Evolutionary conservation across 192 early-diverging fungal species (phyloP).

Genomic region (Entophlyctis helioformis): DNA sequence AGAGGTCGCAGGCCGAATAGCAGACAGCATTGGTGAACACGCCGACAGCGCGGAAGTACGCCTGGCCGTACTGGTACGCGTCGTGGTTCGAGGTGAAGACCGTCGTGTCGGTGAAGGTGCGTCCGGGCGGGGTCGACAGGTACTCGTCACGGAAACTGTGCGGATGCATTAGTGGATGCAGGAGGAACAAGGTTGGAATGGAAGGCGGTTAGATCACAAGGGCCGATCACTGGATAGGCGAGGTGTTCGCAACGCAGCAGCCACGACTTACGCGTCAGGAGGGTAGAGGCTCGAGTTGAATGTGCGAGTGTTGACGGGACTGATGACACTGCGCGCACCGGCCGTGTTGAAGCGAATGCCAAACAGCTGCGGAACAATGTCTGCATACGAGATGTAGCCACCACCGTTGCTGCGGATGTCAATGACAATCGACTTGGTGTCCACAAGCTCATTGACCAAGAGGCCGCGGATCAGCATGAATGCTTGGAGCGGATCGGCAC

Average conservation of each 20-base stretch:
- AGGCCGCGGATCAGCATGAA: constrained; percentile 2
- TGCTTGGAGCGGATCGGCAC: background rate
- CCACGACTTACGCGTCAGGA: background rate
- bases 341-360: background rate
- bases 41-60: constrained; percentile 16
- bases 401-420: constrained; percentile 16
- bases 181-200: too few relatives aligned
- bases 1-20: constrained; percentile 14
- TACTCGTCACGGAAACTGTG: too few relatives aligned
- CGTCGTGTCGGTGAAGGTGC: constrained; percentile 6
- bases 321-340: constrained; percentile 1
- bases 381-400: constrained; percentile 5
- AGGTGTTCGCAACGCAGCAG: too few relatives aligned
- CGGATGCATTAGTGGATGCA: too few relatives aligned
- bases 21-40: constrained; percentile 8
- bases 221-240: too few relatives aligned
- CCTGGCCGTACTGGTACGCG: constrained; percentile 6
- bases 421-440: constrained; percentile 7
- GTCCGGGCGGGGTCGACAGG: background rate
- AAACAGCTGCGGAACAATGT: constrained; percentile 11
- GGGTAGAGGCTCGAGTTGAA: background rate
- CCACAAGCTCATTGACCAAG: constrained; percentile 7
- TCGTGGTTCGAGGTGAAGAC: constrained; percentile 1
- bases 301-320: constrained; percentile 1
- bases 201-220: too few relatives aligned